Evolutionary conservation across 2,329 filamentous ascomycete species (phyloP).

Genomic region (Nemania sp.): DNA sequence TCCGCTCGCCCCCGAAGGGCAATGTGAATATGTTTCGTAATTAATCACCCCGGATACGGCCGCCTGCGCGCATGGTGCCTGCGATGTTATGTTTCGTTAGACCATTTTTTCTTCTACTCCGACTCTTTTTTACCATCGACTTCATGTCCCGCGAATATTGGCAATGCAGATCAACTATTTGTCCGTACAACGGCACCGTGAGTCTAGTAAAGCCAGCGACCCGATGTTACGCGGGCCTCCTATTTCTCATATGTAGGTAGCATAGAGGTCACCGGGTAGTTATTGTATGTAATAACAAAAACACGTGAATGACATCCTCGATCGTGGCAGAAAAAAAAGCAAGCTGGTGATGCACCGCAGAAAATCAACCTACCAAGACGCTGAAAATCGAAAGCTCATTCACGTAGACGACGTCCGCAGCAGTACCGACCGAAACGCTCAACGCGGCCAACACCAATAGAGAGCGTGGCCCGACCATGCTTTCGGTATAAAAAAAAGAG

Average conservation of each 20-base stretch:
- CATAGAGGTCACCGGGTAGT: background rate
- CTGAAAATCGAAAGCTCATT: constrained; percentile 41
- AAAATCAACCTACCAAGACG: constrained; percentile 34
- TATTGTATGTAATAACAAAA: background rate
- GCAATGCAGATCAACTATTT: too few species aligned
- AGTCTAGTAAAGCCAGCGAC: background rate
- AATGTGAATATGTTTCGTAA: constrained; percentile 48
- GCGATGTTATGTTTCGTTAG: constrained; percentile 9
- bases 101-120: background rate
- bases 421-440: constrained; percentile 24
- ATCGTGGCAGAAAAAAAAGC: background rate
- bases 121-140: background rate
- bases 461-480: constrained; percentile 17
- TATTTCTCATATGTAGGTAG: background rate
- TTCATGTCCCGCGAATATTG: background rate
- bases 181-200: background rate
- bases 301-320: background rate
- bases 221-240: too few species aligned
- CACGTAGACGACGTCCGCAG: constrained; percentile 39
- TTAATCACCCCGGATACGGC: constrained; percentile 52
- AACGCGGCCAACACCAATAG: constrained; percentile 21
- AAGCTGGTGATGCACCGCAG: background rate
- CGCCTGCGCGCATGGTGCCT: constrained; percentile 56
- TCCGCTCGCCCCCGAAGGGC: constrained; percentile 49
- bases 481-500: constrained; percentile 1